A percentile compares a stretch with the other conserved stretches of the same genome.
Evolutionary conservation across 2,329 filamentous ascomycete genomes (phyloP).

Genomic region (Alternaria dauci): DNA sequence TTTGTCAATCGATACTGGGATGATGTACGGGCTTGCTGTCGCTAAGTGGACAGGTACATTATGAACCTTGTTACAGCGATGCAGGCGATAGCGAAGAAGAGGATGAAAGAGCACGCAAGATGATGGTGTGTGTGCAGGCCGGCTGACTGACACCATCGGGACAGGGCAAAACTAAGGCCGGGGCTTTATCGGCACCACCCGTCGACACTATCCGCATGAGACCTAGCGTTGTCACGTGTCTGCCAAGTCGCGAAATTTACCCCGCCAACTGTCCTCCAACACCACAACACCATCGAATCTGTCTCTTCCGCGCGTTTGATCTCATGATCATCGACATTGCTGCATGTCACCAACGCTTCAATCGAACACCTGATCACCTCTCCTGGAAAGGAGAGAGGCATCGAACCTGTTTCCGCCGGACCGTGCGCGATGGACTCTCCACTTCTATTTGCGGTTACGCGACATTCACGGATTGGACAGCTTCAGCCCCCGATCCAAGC

Average conservation of each 20-base stretch:
- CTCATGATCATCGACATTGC: constrained; percentile 16
- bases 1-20: neutral
- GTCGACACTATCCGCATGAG: constrained; percentile 10
- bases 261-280: constrained; percentile 43
- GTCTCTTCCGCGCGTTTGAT: constrained; percentile 17
- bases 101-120: constrained; percentile 8
- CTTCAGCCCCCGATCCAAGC: constrained; percentile 48
- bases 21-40: neutral
- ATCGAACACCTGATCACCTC: constrained; percentile 11
- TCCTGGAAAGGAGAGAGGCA: constrained; percentile 29
- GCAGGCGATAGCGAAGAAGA: neutral
- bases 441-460: constrained; percentile 53
- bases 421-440: constrained; percentile 47
- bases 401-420: constrained; percentile 34
- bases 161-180: constrained; percentile 21
- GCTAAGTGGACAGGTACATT: neutral
- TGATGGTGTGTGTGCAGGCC: constrained; percentile 11
- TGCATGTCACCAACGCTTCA: constrained; percentile 8
- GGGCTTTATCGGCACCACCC: constrained; percentile 30
- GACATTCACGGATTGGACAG: constrained; percentile 52
- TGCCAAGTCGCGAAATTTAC: constrained; percentile 36
- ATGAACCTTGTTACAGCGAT: neutral
- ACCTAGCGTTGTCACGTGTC: constrained; percentile 44
- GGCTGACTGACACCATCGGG: constrained; percentile 7
- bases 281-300: constrained; percentile 36